A percentile compares a stretch with the other conserved stretches of the same genome.
Conservation (phyloP, 2,329 filamentous ascomycete genomes). For the Cryphonectria carpinicola region DNA sequence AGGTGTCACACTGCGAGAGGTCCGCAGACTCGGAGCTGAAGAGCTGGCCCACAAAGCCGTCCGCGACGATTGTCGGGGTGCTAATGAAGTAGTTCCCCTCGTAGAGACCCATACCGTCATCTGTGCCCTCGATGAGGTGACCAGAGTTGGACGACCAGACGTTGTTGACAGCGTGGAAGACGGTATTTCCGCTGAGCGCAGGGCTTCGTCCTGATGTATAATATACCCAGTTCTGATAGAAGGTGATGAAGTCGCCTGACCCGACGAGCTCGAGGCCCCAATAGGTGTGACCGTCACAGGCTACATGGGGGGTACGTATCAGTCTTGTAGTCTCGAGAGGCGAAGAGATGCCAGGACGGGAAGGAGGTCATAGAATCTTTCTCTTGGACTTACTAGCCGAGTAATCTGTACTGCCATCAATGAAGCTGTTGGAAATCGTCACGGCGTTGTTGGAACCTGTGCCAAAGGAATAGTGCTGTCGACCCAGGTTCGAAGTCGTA, state of each 20-base stretch:
- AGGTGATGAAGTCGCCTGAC: constrained; percentile 58
- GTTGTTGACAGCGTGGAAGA: constrained; percentile 65
- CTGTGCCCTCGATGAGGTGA: constrained; percentile 59
- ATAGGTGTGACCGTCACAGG: constrained; percentile 63
- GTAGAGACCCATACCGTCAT: constrained; percentile 50
- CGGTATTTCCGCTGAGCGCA: constrained; percentile 59
- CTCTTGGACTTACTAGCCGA: constrained; percentile 46
- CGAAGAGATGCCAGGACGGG: neutral
- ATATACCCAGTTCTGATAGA: constrained; percentile 58
- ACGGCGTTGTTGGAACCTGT: constrained; percentile 56
- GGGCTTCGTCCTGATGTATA: constrained; percentile 59
- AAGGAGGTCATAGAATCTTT: too few relatives aligned
- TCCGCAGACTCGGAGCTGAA: constrained; percentile 23
- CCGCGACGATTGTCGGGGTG: constrained; percentile 47
- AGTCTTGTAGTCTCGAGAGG: neutral
- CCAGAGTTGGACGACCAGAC: constrained; percentile 58
- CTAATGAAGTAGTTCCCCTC: constrained; percentile 64
- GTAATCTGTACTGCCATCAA: constrained; percentile 57
- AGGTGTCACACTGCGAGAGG: constrained; percentile 4
- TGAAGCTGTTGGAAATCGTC: constrained; percentile 63
- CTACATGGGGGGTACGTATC: neutral
- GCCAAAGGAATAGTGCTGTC: constrained; percentile 64
- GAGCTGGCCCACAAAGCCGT: constrained; percentile 29
- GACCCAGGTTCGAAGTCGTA: constrained; percentile 58
- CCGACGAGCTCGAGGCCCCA: constrained; percentile 62